A percentile compares a stretch with the other conserved stretches of the same genome.
These are phyloP conservation scores for Bocquillonia castaneifolia DNA, from an alignment of 441 rosid species.

Conservation along the genomic window DNA sequence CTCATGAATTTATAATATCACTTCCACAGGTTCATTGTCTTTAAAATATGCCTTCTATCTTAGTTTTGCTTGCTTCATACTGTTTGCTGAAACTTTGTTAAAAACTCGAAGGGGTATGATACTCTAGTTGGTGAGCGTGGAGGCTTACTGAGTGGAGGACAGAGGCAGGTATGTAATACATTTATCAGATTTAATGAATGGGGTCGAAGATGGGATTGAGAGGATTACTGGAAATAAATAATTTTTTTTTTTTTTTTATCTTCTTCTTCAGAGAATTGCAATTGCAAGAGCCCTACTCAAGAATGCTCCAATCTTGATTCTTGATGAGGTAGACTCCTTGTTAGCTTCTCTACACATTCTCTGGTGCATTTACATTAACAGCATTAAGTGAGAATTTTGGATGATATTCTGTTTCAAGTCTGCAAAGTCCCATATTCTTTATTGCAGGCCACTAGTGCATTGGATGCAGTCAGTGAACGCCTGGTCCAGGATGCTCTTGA, in stretches of 20 bases:
- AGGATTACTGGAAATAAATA: slow-evolving; percentile 2
- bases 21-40: slow-evolving; percentile 66
- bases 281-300: slow-evolving; percentile 81
- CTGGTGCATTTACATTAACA: slow-evolving; percentile 8
- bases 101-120: slow-evolving; percentile 70
- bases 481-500: slow-evolving; percentile 80
- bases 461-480: slow-evolving; percentile 85
- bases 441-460: slow-evolving; percentile 79
- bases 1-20: slow-evolving; percentile 87
- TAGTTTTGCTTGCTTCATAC: slow-evolving; percentile 11
- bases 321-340: slow-evolving; percentile 63
- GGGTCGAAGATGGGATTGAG: neutral
- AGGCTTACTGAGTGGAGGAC: slow-evolving; percentile 92
- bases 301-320: slow-evolving; percentile 80
- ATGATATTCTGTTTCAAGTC: neutral
- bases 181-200: slow-evolving; percentile 1
- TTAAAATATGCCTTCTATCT: slow-evolving; percentile 13
- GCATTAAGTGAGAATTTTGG: neutral
- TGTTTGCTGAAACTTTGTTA: slow-evolving; percentile 23
- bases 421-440: slow-evolving; percentile 11
- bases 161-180: slow-evolving; percentile 61
- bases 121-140: slow-evolving; percentile 92
- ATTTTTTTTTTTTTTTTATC: slow-evolving; percentile 17
- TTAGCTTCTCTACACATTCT: slow-evolving; percentile 13
- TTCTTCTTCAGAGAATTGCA: slow-evolving; percentile 67